Conservation (phyloP, 176 grass and related monocot species). For the Phoenix roebelenii region DNA sequence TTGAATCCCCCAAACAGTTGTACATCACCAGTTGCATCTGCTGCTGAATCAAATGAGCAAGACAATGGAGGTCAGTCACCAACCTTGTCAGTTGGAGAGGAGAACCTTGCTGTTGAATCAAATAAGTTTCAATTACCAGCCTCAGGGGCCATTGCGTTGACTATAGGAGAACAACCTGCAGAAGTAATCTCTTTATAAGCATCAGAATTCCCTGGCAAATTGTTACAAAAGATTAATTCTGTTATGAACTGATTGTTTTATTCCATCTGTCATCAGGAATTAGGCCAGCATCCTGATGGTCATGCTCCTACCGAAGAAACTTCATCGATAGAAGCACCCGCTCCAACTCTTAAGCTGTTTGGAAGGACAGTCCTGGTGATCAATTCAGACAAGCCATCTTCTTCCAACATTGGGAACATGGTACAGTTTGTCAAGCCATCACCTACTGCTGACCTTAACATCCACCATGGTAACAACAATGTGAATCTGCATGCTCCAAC, state of each 20-base stretch:
- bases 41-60: slow-evolving; percentile 25
- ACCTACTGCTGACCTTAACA: not conserved
- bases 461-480: not conserved
- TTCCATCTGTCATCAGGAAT: slow-evolving; percentile 10
- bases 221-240: too few relatives aligned
- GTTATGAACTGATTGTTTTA: too few relatives aligned
- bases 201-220: not conserved
- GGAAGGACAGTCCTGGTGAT: slow-evolving; percentile 47
- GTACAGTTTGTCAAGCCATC: not conserved
- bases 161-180: slow-evolving; percentile 18
- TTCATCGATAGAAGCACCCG: slow-evolving; percentile 18
- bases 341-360: slow-evolving; percentile 52
- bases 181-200: slow-evolving; percentile 23
- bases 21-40: slow-evolving; percentile 30
- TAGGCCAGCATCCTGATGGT: slow-evolving; percentile 10
- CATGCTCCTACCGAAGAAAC: slow-evolving; percentile 11
- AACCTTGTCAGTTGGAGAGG: slow-evolving; percentile 21
- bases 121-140: slow-evolving; percentile 24
- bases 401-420: not conserved
- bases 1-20: slow-evolving; percentile 13
- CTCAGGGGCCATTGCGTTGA: slow-evolving; percentile 10
- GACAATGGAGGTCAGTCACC: slow-evolving; percentile 13
- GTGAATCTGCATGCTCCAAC: slow-evolving; percentile 33
- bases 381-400: slow-evolving; percentile 4
- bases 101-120: not conserved